Evolutionary conservation across 2,329 filamentous ascomycete species (phyloP).

Genomic region (Colletotrichum noveboracense): DNA sequence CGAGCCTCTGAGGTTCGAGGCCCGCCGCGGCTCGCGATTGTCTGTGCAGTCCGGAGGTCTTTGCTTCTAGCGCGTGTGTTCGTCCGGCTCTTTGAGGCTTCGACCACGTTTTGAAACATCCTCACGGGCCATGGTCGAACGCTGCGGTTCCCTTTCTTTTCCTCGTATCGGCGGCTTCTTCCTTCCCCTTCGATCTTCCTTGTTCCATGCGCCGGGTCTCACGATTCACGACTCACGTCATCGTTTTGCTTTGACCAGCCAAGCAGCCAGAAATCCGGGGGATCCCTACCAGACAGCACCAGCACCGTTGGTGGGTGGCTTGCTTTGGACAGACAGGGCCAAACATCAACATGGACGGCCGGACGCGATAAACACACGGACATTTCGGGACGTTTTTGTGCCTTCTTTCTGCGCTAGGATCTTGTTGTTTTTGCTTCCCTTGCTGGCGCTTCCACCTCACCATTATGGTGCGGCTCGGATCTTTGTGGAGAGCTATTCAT

Average conservation of each 20-base stretch:
- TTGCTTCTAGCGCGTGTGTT: neutral
- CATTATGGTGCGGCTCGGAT: neutral
- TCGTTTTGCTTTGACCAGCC: neutral
- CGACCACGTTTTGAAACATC: constrained; percentile 2
- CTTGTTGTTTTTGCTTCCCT: neutral
- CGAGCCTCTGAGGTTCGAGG: neutral
- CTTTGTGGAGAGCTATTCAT: neutral
- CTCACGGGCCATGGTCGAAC: neutral
- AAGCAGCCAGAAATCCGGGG: neutral
- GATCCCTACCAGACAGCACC: neutral
- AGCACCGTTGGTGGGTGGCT: neutral
- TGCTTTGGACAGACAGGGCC: neutral
- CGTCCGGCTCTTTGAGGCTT: neutral
- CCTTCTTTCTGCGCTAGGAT: neutral
- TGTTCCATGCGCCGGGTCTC: neutral
- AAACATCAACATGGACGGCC: neutral
- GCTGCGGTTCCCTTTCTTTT: neutral
- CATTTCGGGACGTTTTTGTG: neutral
- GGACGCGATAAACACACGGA: neutral
- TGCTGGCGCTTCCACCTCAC: neutral
- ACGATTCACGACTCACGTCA: neutral
- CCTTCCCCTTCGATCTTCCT: neutral
- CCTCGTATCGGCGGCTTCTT: neutral
- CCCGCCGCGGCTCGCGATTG: neutral
- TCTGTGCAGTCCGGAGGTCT: constrained; percentile 14